Evolutionary conservation across 2,329 filamentous ascomycete species (phyloP).

Genomic region (Trichoderma koningiopsis): DNA sequence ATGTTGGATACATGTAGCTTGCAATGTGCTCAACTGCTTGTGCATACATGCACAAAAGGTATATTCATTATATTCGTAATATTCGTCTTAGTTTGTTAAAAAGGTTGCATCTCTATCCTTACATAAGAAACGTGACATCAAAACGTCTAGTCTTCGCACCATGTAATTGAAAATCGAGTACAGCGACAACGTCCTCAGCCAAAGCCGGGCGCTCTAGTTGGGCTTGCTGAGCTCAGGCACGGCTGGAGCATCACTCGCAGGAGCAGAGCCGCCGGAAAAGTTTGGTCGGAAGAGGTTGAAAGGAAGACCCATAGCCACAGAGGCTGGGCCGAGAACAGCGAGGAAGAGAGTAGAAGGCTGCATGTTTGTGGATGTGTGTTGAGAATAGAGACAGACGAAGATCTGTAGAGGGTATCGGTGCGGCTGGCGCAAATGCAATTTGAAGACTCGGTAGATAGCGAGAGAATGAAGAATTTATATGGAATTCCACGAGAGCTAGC

Average conservation of each 20-base stretch:
- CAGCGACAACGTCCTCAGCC: neutral
- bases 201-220: neutral
- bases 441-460: neutral
- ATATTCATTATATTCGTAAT: neutral
- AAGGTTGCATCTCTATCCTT: neutral
- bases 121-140: neutral
- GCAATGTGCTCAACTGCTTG: neutral
- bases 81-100: neutral
- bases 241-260: neutral
- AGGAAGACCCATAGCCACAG: conserved; percentile 30
- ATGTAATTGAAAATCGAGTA: neutral
- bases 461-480: neutral
- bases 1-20: neutral
- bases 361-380: conserved; percentile 27
- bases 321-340: conserved; percentile 28
- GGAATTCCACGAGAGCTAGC: neutral
- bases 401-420: conserved; percentile 2
- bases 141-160: neutral
- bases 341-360: conserved; percentile 31
- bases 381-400: neutral
- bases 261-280: conserved; percentile 1
- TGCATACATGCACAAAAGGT: neutral
- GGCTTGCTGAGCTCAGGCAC: neutral
- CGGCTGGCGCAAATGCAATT: neutral
- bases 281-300: conserved; percentile 28